These are phyloP conservation scores for Colletotrichum sp. DNA, from an alignment of 2,329 filamentous ascomycete genomes.

Conservation along the genomic window DNA sequence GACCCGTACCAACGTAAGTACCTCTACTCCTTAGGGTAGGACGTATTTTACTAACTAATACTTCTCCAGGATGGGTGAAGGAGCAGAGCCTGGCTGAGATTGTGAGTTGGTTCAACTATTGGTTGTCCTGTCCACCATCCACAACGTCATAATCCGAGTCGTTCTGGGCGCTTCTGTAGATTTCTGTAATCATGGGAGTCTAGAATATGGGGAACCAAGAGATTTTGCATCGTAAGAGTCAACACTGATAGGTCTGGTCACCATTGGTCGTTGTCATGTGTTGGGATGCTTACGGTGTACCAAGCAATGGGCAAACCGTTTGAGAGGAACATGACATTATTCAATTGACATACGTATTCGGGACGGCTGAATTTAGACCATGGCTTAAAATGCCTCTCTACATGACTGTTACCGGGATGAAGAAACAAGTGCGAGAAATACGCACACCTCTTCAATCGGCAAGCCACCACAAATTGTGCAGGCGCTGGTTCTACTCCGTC, in stretches of 20 bases:
- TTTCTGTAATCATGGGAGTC: neutral
- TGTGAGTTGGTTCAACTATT: neutral
- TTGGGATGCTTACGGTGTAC: accelerated
- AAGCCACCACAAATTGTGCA: neutral
- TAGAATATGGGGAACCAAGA: neutral
- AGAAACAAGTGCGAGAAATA: accelerated
- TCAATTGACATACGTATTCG: neutral
- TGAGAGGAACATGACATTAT: neutral
- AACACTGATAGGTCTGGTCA: neutral
- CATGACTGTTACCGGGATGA: too few relatives aligned
- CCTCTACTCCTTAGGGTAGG: neutral
- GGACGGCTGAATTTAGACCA: accelerated
- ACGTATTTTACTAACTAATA: accelerated
- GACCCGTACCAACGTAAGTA: slow-evolving; percentile 22
- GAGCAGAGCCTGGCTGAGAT: neutral
- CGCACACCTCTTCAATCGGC: accelerated
- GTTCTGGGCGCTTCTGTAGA: neutral
- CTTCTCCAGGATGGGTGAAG: neutral
- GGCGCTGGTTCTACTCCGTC: neutral
- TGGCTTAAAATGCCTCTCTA: neutral
- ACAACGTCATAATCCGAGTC: neutral
- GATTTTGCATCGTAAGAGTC: accelerated
- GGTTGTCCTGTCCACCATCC: neutral
- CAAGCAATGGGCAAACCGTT: neutral
- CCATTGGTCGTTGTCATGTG: neutral